Conservation (phyloP, 2,329 filamentous ascomycete genomes). For the Graphilbum ipis-grandicollis region DNA sequence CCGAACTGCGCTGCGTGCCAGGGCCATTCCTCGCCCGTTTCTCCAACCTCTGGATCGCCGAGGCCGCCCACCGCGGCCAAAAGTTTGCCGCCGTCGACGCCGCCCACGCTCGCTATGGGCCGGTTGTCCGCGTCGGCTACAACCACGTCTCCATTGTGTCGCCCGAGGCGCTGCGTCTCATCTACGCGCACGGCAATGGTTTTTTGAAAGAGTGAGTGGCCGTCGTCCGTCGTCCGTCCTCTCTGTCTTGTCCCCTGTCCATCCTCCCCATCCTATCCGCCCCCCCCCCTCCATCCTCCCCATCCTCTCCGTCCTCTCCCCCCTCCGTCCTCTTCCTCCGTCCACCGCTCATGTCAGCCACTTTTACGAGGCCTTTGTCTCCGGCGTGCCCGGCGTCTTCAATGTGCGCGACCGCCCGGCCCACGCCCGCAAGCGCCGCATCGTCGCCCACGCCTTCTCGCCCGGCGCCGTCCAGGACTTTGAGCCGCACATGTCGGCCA, state of each 20-base stretch:
- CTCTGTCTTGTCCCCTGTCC: too few species aligned
- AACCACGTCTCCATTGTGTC: constrained; percentile 7
- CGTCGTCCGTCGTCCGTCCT: too few species aligned
- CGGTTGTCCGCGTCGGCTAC: constrained; percentile 7
- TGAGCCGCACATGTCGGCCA: constrained; percentile 7
- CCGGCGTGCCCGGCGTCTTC: constrained; percentile 27
- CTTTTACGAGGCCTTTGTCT: constrained; percentile 7
- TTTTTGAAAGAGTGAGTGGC: constrained; percentile 7
- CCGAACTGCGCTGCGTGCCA: constrained; percentile 4
- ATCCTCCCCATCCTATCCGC: neutral
- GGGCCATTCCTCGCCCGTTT: constrained; percentile 6
- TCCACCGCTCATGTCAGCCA: neutral
- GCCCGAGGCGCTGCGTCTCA: constrained; percentile 4
- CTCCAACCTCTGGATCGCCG: constrained; percentile 7
- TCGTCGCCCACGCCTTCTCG: constrained; percentile 46
- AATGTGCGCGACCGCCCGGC: constrained; percentile 51
- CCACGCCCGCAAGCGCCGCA: constrained; percentile 54
- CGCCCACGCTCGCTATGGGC: constrained; percentile 7
- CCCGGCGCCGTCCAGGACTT: constrained; percentile 7
- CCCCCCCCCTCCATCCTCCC: neutral
- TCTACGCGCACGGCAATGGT: constrained; percentile 8
- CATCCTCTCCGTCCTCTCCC: neutral
- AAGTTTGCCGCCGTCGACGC: constrained; percentile 6
- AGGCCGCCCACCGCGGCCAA: constrained; percentile 3
- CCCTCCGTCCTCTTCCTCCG: neutral